Base-by-base conservation (phyloP, 129 eudicot species). In the Sambucus nigra region DNA sequence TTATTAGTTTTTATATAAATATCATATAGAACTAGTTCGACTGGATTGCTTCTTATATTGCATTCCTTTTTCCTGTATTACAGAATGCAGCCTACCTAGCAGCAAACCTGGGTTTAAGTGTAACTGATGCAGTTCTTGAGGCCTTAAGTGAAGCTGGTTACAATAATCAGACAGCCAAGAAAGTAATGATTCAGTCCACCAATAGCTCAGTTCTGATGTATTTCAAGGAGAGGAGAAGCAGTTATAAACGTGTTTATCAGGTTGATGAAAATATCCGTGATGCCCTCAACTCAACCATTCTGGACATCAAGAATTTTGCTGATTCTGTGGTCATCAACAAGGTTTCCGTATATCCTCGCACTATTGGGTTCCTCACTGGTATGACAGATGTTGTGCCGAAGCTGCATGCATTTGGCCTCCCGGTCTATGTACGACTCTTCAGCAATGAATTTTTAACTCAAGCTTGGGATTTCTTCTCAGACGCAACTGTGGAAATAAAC, bases 21-120 rank as follows among this genome's bases (percentile, higher is more conserved):
- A n/a, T n/a, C n/a, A n/a, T n/a, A n/a, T n/a, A n/a, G n/a, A n/a
- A n/a, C n/a, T n/a, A n/a, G n/a, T n/a, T n/a, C n/a, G n/a, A n/a
- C n/a, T n/a, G n/a, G n/a, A n/a, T 29, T 35, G 20, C 42, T 44
- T 66, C 51, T 57, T 3, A 33, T 57, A 10, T 10, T 17, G 45
- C n/a, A n/a, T n/a, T 24, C 24, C 27, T 55, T 40, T 55, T 48
- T 35, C 53, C 55, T 25, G 7, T 55, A 18, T 24, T 64, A 56
- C 84, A 89, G 94, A 77, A 92, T 64, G 99, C 94, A 35, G 76
- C 69, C 23, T 88, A 83, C 70, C 73, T 88, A 14, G 96, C 94
- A 25, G 96, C 89, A 29, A 58, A 75, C 4, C 70, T 73, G 56
- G 94, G 94, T 15, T 62, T 88, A 61, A 76, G 76, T 32, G 73